A percentile compares a stretch with the other conserved stretches of the same genome.
Evolutionary conservation across 345 rosid genomes (phyloP).

Genomic region (Punica granatum): DNA sequence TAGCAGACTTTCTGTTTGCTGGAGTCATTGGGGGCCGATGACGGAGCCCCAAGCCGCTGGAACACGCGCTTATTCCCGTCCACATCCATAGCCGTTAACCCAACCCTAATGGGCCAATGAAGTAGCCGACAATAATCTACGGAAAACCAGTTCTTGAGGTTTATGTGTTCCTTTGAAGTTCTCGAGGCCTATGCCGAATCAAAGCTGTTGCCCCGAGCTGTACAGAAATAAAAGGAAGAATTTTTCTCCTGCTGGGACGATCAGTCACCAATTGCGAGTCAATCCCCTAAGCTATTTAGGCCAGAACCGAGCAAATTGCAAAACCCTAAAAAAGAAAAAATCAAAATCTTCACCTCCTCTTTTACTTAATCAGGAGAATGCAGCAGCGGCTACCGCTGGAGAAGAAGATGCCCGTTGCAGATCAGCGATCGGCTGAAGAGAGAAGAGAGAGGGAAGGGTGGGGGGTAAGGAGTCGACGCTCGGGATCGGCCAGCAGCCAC

Average conservation of each 20-base stretch:
- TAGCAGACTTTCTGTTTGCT: conserved; percentile 59
- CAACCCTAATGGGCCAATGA: not conserved
- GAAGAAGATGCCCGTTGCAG: too few relatives aligned
- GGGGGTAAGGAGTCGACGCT: too few relatives aligned
- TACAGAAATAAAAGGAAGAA: not conserved
- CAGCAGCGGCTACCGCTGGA: too few relatives aligned
- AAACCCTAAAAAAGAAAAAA: not conserved
- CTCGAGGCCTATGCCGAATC: not conserved
- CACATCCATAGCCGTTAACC: conserved; percentile 44
- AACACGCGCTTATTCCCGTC: conserved; percentile 70
- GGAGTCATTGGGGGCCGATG: conserved; percentile 17
- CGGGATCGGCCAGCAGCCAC: too few relatives aligned
- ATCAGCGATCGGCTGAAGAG: too few relatives aligned
- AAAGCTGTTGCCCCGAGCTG: not conserved
- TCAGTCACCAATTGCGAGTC: not conserved
- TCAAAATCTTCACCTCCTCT: too few relatives aligned
- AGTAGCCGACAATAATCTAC: not conserved
- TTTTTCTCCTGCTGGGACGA: not conserved
- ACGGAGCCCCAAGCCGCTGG: conserved; percentile 53
- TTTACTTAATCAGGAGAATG: too few relatives aligned
- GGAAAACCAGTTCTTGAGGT: not conserved
- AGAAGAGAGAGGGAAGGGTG: too few relatives aligned
- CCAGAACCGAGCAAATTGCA: not conserved
- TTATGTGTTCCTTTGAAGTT: not conserved
- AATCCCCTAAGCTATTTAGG: not conserved